Evolutionary conservation across 2,329 filamentous ascomycete species (phyloP), one percentile per base, ranked within the genome.

Genomic region (Diatrype stigma): DNA sequence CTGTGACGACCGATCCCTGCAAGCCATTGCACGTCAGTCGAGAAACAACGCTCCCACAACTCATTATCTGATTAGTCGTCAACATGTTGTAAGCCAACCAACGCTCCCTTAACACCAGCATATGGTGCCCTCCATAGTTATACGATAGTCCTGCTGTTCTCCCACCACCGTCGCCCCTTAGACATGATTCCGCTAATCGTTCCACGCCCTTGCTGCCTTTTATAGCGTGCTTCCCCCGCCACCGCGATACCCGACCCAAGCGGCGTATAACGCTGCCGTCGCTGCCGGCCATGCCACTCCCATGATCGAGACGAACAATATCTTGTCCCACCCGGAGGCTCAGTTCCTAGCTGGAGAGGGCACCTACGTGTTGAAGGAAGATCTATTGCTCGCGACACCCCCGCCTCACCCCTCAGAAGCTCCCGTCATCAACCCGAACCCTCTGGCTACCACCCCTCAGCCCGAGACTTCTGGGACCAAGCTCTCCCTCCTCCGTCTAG

Each of bases 371-470:
- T 81, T 97, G 42, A 87, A 91, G 68, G 93, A 99, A 71, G 90
- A 96, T 67, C 76, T 99, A 26, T 87, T 91, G 60, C 85, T 99
- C 51, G 93, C 94, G 42, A 96, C 92, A 32, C 94, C 94, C 51
- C 93, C 93, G 56, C 92, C 92, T 14, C 94, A 99, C 71, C 94
- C 94, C 21, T 96, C 92, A 54, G 94, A 99, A 75, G 86, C 90
- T 12, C 92, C 91, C 21, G 74, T 92, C 38, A 73, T 88, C 51
- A 96, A 95, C 65, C 87, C 89, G 42, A 99, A 97, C 65, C 94
- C 94, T 23, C 82, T 99, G 40, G 87, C 90, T 37, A 96, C 93
- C 6, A 87, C 81, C 17, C 86, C 91, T 5, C 84, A 87, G 48
- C 89, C 92, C n/a, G 90, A 90, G 3, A 91, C 87, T 2, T 79